Evolutionary conservation across 192 early-diverging fungal genomes (phyloP), one percentile per base, ranked within the genome.

Genomic region (Phycomyces nitens): DNA sequence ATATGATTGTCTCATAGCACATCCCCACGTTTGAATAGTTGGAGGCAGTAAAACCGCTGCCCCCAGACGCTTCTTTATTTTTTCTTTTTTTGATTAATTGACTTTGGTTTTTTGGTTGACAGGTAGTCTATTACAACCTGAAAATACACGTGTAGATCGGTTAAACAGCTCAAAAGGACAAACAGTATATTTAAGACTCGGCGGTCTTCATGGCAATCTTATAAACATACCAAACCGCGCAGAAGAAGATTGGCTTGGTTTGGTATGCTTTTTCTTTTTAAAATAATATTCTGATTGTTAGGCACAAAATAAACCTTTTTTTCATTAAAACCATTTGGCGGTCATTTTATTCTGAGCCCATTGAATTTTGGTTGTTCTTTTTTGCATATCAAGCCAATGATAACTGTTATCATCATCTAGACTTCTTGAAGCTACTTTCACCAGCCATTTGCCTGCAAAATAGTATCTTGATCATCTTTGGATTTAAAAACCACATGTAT

Each of bases 161-260:
- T 1, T n/a, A 7, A 18, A 18, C 15, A 14, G 18, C 15, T n/a
- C 15, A 47, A 47, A 6, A 3, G 12, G 12, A 47, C 44, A n/a
- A 47, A 47, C 44, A 47, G 44, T 47, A 11, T 18, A 47, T 47
- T 47, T 47, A 47, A 47, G 44, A 47, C 44, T 47, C 44, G 44
- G 5, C 44, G 44, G 44, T 47, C 44, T 47, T 47, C 44, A 47
- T 47, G 44, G 3, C 44, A 47, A 47, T 47, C 12, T 3, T 47
- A 47, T 47, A 11, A 18, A 47, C 44, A 47, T 47, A 47, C 44
- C 44, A 47, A 11, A 3, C 44, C 12, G 3, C 2, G 15, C 12
- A 47, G 44, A 47, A 14, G 18, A 47, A 47, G 44, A 7, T 34
- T 47, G 44, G 44, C 44, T 47, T 47, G 44, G 44, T 47, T 47